Percentiles rank a stretch among this genome's conserved stretches.
Evolutionary conservation across 306 rosid species (phyloP).

Genomic region (Sechiopsis laciniata): DNA sequence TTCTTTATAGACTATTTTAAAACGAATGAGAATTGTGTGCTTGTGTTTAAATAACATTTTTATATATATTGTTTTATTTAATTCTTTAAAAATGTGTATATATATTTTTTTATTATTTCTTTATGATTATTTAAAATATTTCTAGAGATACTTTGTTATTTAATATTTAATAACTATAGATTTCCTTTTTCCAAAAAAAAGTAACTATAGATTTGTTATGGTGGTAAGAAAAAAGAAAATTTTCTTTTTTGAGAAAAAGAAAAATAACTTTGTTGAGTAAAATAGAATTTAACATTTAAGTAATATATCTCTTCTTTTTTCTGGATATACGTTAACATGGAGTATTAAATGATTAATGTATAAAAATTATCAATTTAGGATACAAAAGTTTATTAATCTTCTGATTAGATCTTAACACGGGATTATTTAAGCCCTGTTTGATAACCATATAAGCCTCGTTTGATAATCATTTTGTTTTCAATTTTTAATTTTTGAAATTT

Average conservation of each 20-base stretch:
- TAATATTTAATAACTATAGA: neutral
- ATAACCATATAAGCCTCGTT: too few relatives aligned
- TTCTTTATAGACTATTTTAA: neutral
- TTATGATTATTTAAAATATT: neutral
- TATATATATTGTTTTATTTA: neutral
- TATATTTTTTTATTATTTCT: neutral
- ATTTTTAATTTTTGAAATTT: too few relatives aligned
- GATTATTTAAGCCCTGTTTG: too few relatives aligned
- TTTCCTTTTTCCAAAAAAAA: too few relatives aligned
- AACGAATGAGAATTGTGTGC: neutral
- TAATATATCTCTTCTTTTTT: neutral
- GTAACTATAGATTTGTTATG: neutral
- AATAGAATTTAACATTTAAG: neutral
- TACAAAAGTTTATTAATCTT: neutral
- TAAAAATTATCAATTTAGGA: neutral
- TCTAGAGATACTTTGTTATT: neutral
- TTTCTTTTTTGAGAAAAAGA: too few relatives aligned
- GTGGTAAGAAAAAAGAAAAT: neutral
- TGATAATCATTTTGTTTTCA: too few relatives aligned
- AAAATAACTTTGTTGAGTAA: neutral
- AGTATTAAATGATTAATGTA: neutral
- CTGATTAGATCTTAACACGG: neutral
- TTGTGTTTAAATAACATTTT: neutral
- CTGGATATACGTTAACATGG: too few relatives aligned
- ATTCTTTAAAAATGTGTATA: neutral